phyloP scores from a whole-genome alignment of 108 stramenopile species.

The Pinguiococcus pyrenoidosus region DNA sequence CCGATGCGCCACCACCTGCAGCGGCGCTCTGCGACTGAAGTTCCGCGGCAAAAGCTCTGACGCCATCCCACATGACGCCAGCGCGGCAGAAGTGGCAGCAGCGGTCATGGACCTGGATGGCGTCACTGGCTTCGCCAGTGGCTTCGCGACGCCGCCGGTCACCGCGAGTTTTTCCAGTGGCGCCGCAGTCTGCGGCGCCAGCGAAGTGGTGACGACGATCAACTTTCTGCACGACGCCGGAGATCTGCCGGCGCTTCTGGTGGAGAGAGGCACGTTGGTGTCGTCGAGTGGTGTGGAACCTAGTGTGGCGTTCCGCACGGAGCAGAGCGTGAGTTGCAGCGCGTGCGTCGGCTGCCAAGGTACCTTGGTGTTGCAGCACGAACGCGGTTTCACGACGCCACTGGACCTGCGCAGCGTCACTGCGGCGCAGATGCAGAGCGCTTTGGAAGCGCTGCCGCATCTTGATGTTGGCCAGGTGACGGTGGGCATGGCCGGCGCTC shows the following conservation, averaged over 20 bases:
- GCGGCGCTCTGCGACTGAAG: neutral
- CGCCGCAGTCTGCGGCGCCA: neutral
- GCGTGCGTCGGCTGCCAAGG: neutral
- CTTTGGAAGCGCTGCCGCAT: neutral
- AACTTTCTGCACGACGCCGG: neutral
- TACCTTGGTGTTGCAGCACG: neutral
- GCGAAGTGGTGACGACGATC: neutral
- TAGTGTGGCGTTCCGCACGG: neutral
- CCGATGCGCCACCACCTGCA: slow-evolving; percentile 2
- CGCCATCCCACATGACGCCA: neutral
- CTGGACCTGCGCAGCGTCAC: neutral
- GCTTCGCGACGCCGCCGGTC: neutral
- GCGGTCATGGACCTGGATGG: neutral
- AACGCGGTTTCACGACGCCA: neutral
- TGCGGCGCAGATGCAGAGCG: neutral
- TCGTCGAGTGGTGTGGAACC: neutral
- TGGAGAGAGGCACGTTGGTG: neutral
- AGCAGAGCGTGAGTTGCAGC: neutral
- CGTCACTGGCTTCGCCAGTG: neutral
- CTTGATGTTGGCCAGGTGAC: neutral
- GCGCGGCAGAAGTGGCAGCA: neutral
- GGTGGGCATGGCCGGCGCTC: too few relatives aligned
- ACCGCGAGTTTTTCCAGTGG: too few relatives aligned
- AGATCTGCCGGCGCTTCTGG: neutral
- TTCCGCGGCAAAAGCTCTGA: neutral